Evolutionary conservation across 352 stramenopile genomes (phyloP).

Genomic region (Phytopythium vexans): DNA sequence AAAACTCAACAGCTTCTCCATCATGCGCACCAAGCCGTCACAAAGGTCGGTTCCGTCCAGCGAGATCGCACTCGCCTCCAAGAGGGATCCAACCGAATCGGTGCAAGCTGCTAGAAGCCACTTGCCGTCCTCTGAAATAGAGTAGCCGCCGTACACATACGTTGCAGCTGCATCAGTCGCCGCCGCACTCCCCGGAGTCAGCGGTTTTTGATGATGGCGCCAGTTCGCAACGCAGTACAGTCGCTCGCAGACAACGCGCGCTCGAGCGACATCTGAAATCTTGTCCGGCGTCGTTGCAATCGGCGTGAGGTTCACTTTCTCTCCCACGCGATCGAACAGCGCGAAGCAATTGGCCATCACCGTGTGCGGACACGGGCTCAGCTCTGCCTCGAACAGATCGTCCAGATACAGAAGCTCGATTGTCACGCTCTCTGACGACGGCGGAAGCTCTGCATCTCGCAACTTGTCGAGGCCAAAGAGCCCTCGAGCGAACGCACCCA

Average conservation of each 20-base stretch:
- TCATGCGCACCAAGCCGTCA: constrained; percentile 35
- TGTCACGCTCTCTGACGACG: constrained; percentile 40
- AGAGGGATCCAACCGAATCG: constrained; percentile 55
- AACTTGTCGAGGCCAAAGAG: constrained; percentile 39
- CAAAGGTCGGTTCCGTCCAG: constrained; percentile 23
- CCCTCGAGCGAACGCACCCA: constrained; percentile 59
- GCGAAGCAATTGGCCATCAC: constrained; percentile 58
- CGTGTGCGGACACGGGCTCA: constrained; percentile 57
- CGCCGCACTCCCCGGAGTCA: constrained; percentile 3
- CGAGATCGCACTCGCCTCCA: constrained; percentile 49
- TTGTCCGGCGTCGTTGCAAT: constrained; percentile 1
- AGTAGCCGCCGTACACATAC: constrained; percentile 52
- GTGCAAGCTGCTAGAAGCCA: constrained; percentile 56
- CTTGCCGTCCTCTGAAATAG: constrained; percentile 49
- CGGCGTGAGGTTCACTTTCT: constrained; percentile 53
- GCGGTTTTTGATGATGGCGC: constrained; percentile 6
- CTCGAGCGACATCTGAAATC: constrained; percentile 5
- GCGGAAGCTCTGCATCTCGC: background rate
- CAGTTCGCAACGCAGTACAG: constrained; percentile 61
- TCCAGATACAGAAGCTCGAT: constrained; percentile 72
- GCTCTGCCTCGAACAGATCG: constrained; percentile 59
- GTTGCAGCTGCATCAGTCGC: constrained; percentile 10
- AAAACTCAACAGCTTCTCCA: constrained; percentile 51
- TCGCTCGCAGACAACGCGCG: constrained; percentile 53
- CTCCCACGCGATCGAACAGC: constrained; percentile 68